phyloP scores from a whole-genome alignment of 768 basidiomycete genomes.

The Lentinula boryana region DNA sequence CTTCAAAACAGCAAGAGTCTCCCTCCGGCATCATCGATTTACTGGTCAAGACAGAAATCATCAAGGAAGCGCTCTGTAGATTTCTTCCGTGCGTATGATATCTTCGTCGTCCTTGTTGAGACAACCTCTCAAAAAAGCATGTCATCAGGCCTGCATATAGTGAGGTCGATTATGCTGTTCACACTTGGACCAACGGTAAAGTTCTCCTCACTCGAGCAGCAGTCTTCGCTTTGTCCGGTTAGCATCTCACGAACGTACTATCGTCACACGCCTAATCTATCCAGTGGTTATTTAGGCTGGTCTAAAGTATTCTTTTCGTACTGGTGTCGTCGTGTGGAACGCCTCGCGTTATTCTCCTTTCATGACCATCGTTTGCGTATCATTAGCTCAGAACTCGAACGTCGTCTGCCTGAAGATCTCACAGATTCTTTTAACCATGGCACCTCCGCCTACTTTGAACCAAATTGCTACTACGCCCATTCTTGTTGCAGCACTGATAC shows the following conservation, averaged over 20 bases:
- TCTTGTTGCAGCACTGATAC: neutral
- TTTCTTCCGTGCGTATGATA: constrained; percentile 39
- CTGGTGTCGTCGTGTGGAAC: constrained; percentile 47
- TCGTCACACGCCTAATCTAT: too few relatives aligned
- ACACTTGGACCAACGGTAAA: constrained; percentile 31
- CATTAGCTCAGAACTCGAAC: constrained; percentile 34
- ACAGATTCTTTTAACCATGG: too few relatives aligned
- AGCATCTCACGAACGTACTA: neutral
- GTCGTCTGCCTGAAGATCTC: constrained; percentile 26
- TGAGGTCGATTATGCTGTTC: constrained; percentile 41
- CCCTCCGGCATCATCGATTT: constrained; percentile 43
- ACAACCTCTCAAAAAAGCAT: neutral
- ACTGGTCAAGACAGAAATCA: constrained; percentile 47
- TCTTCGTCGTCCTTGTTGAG: neutral
- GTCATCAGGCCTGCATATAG: constrained; percentile 43
- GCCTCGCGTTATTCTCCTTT: constrained; percentile 37
- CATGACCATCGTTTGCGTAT: constrained; percentile 34
- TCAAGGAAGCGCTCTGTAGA: constrained; percentile 40
- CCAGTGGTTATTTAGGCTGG: constrained; percentile 26
- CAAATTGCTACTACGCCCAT: neutral
- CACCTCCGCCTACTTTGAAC: neutral
- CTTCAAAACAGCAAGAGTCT: constrained; percentile 13
- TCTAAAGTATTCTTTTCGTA: constrained; percentile 51
- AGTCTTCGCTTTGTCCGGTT: constrained; percentile 34
- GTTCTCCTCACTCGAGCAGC: constrained; percentile 43